Conservation (phyloP, 2,329 filamentous ascomycete genomes). For the Sporothrix pallida region DNA sequence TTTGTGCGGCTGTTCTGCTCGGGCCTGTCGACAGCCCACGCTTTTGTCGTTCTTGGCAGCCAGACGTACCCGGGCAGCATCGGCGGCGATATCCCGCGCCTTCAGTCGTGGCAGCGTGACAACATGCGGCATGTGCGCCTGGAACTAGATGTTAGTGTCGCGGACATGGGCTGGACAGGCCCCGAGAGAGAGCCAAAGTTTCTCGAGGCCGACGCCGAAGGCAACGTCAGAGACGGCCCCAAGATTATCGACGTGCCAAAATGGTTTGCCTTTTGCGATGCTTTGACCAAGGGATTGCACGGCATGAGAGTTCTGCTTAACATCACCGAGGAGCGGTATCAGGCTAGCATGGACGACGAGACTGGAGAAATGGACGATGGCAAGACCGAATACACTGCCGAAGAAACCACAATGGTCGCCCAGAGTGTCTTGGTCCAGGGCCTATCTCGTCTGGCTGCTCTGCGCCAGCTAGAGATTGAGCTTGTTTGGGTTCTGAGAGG, state of each 20-base stretch:
- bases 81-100: constrained; percentile 33
- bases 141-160: constrained; percentile 52
- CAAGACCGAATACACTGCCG: background rate
- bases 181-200: background rate
- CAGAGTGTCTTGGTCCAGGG: constrained; percentile 42
- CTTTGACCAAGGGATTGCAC: constrained; percentile 47
- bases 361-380: background rate
- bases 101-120: constrained; percentile 52
- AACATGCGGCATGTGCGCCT: constrained; percentile 50
- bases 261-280: constrained; percentile 48
- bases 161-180: constrained; percentile 44
- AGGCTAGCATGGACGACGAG: background rate
- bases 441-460: constrained; percentile 43
- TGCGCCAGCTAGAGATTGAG: constrained; percentile 52
- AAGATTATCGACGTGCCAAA: constrained; percentile 36
- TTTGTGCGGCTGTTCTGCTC: constrained; percentile 56
- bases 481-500: constrained; percentile 30
- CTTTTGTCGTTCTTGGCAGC: constrained; percentile 40
- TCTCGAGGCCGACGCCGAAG: background rate
- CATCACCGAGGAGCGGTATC: constrained; percentile 35
- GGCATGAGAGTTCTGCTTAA: constrained; percentile 50
- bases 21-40: constrained; percentile 50
- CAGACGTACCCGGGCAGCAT: background rate
- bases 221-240: background rate
- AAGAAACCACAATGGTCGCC: constrained; percentile 35